Conservation (phyloP, 148 eudicot genomes). For the Dysphania ambrosioides region DNA sequence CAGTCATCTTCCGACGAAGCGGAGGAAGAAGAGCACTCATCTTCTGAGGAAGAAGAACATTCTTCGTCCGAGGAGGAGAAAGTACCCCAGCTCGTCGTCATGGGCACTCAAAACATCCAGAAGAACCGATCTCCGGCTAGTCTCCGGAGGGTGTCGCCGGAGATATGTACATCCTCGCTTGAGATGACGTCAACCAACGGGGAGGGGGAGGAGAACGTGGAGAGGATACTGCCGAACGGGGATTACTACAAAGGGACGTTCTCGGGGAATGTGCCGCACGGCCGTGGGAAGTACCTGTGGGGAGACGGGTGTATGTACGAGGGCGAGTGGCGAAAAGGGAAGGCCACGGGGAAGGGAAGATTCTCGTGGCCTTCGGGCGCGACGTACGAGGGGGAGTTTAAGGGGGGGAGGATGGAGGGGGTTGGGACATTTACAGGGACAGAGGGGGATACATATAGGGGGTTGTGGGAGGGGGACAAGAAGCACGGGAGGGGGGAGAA, state of each 20-base stretch:
- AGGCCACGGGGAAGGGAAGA: constrained; percentile 39
- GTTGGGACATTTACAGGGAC: constrained; percentile 36
- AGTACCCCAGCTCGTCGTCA: background rate
- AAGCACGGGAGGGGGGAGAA: constrained; percentile 42
- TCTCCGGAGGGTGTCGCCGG: constrained; percentile 37
- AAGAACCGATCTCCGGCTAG: background rate
- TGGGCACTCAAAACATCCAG: no score
- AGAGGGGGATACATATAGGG: constrained; percentile 42
- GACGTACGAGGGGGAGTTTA: constrained; percentile 42
- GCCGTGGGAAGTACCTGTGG: constrained; percentile 41
- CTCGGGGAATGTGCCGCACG: constrained; percentile 37
- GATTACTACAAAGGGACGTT: constrained; percentile 39
- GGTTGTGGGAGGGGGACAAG: constrained; percentile 36
- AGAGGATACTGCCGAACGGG: constrained; percentile 32
- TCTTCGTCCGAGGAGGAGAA: constrained; percentile 25
- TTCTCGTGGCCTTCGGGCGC: constrained; percentile 52
- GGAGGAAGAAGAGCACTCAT: constrained; percentile 12
- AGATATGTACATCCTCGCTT: no score
- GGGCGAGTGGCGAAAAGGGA: constrained; percentile 40
- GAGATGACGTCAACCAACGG: no score
- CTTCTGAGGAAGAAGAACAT: no score
- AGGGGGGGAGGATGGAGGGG: constrained; percentile 37
- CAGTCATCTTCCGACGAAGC: background rate
- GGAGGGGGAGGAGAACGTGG: constrained; percentile 15
- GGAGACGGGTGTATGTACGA: constrained; percentile 49